Conservation (phyloP, 192 early-diverging fungal species). For the Umbelopsis isabellina region DNA sequence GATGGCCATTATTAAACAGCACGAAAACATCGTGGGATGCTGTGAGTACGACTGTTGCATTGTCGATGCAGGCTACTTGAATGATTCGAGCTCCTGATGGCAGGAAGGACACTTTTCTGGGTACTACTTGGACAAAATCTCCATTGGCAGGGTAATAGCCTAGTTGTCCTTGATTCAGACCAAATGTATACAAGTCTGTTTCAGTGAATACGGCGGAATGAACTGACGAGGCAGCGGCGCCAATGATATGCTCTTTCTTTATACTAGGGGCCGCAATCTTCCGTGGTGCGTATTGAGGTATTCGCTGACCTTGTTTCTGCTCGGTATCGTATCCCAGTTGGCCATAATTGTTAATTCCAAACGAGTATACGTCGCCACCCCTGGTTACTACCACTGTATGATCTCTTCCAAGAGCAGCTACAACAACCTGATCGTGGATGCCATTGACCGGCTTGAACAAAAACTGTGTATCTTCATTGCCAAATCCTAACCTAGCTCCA, state of each 20-base stretch:
- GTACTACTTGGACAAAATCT: constrained; percentile 53
- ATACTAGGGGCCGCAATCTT: constrained; percentile 55
- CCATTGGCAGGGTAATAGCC: constrained; percentile 29
- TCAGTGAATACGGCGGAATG: constrained; percentile 69
- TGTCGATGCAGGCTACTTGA: constrained; percentile 66
- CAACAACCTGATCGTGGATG: constrained; percentile 42
- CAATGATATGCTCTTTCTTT: constrained; percentile 55
- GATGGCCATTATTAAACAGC: constrained; percentile 52
- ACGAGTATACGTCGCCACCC: constrained; percentile 62
- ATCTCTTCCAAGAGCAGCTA: constrained; percentile 66
- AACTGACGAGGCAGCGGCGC: constrained; percentile 67
- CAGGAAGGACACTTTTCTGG: constrained; percentile 65
- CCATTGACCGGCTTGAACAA: constrained; percentile 49
- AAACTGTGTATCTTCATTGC: constrained; percentile 61
- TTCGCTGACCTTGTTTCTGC: constrained; percentile 37
- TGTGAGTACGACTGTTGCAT: constrained; percentile 66
- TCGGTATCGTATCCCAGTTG: constrained; percentile 56
- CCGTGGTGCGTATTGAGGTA: constrained; percentile 49
- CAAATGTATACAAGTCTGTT: constrained; percentile 65
- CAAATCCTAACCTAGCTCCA: constrained; percentile 69
- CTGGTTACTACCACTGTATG: constrained; percentile 66
- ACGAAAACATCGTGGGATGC: constrained; percentile 60
- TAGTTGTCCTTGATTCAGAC: constrained; percentile 74
- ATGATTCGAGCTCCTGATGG: constrained; percentile 50
- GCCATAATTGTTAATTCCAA: constrained; percentile 66